These are phyloP conservation scores for Blastocystis sp. DNA, from an alignment of 352 stramenopile genomes.

Conservation along the genomic window DNA sequence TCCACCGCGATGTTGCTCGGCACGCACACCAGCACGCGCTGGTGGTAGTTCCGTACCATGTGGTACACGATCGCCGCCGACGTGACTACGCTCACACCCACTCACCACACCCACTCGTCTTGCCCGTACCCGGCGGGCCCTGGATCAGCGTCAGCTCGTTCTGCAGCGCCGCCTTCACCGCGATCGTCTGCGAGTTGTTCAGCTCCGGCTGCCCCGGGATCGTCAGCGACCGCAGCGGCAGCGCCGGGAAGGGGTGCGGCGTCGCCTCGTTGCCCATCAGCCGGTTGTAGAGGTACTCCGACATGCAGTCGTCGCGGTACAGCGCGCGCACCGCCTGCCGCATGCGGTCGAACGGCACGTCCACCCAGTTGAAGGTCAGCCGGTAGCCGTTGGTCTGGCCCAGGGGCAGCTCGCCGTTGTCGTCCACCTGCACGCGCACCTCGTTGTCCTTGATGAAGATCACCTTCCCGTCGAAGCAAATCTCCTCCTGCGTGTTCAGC, in stretches of 20 bases:
- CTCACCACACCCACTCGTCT: conserved; percentile 76
- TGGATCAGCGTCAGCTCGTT: conserved; percentile 96
- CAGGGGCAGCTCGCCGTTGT: conserved; percentile 75
- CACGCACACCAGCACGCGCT: conserved; percentile 93
- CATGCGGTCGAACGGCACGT: conserved; percentile 97
- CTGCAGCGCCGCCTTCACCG: conserved; percentile 90
- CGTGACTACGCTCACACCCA: conserved; percentile 79
- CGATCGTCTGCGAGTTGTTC: conserved; percentile 88
- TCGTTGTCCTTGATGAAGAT: conserved; percentile 72
- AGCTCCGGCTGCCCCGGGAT: conserved; percentile 91
- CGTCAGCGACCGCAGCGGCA: conserved; percentile 76
- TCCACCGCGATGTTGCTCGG: conserved; percentile 98
- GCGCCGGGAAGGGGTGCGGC: conserved; percentile 84
- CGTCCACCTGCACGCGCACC: conserved; percentile 67
- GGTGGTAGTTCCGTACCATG: conserved; percentile 89
- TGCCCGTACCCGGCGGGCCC: conserved; percentile 91
- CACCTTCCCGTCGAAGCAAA: conserved; percentile 71
- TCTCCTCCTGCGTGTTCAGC: conserved; percentile 32
- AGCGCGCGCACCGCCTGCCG: conserved; percentile 96
- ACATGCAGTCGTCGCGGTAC: conserved; percentile 93
- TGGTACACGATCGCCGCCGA: conserved; percentile 98
- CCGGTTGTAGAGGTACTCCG: conserved; percentile 97
- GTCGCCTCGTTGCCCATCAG: conserved; percentile 94
- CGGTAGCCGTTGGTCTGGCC: conserved; percentile 91
- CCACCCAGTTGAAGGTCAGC: conserved; percentile 98